Evolutionary conservation across 129 eudicot species (phyloP).

Genomic region (Artemisia argyi): DNA sequence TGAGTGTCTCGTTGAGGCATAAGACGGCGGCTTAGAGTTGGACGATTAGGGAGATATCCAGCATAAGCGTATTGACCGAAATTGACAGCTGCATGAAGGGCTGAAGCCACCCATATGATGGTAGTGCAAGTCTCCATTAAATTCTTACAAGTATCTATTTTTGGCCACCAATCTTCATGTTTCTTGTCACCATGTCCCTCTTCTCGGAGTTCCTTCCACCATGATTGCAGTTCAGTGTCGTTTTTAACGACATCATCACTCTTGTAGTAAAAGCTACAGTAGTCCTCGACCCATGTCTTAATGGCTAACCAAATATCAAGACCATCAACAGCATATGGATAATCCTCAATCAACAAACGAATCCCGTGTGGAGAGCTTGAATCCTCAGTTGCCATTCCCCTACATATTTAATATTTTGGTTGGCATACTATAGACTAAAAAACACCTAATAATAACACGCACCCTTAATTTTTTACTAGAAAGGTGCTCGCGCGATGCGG

Average conservation of each 20-base stretch:
- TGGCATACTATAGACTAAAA: not conserved
- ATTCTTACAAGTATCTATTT: slow-evolving; percentile 43
- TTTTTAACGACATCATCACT: slow-evolving; percentile 34
- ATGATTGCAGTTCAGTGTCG: slow-evolving; percentile 56
- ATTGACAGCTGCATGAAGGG: slow-evolving; percentile 75
- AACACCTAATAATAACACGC: too few species aligned
- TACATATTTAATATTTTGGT: slow-evolving; percentile 15
- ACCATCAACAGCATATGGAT: slow-evolving; percentile 76
- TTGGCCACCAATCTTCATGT: slow-evolving; percentile 70
- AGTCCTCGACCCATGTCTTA: slow-evolving; percentile 60
- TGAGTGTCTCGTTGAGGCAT: slow-evolving; percentile 56
- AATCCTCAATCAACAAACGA: slow-evolving; percentile 52
- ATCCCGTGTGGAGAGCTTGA: slow-evolving; percentile 45
- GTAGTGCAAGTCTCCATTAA: slow-evolving; percentile 53
- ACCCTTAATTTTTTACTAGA: too few species aligned
- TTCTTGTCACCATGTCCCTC: slow-evolving; percentile 81
- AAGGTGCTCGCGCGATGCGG: too few species aligned
- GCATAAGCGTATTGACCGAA: slow-evolving; percentile 82
- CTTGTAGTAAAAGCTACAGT: slow-evolving; percentile 52
- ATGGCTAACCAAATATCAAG: slow-evolving; percentile 74
- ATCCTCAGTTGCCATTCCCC: slow-evolving; percentile 76
- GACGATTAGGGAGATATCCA: slow-evolving; percentile 72
- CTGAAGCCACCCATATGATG: slow-evolving; percentile 80
- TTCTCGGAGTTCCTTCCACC: slow-evolving; percentile 77
- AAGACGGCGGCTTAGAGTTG: slow-evolving; percentile 51